Base-by-base conservation (phyloP, 306 rosid genomes). In the Glycine tomentella region DNA sequence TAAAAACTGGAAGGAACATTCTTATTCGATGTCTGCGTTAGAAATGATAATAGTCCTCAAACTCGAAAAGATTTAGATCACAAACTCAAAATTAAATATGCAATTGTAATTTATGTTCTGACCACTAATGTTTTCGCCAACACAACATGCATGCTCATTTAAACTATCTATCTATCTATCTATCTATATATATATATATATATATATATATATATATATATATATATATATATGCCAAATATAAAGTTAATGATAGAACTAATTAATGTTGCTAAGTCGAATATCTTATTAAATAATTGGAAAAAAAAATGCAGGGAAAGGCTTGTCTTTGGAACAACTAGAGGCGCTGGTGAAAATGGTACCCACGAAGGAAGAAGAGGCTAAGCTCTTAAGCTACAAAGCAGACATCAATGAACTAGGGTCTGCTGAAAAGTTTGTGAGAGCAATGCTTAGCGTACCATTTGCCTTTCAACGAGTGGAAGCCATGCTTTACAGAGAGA, bases 321-420 rank as follows among this genome's bases (percentile, higher is more conserved):
- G 69, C 8, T 12, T 62, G 69, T 62, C 45, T 33, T 34, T 62
- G 69, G 17, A 62, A 62, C 69, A 62, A 62, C 69, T 62, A 13
- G 69, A 62, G 45, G 69, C 69, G 34, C 45, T 62, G 69, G 69
- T 62, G 42, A 62, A 62, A 62, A 62, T 62, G 69, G 69, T 34
- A 34, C 69, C 69, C 16, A 62, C 69, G 10, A 62, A 62, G 45
- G 69, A 62, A 62, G 69, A 62, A 34, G 69, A 62, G 44, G 69
- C 8, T 3, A 62, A 62, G 69, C 45, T 62, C 16, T 62, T 62
- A 3, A 62, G 4, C 17, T 12, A 33, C 44, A 34, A 34, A 12
- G 68, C 44, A 62, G 2, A 12, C 1, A 0, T 34, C 16, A 25
- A 62, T 5, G 45, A 62, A 62, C 69, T 62, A 3, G 69, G 69